Conservation (phyloP, 2,329 filamentous ascomycete species). For the Colletotrichum camelliae region DNA sequence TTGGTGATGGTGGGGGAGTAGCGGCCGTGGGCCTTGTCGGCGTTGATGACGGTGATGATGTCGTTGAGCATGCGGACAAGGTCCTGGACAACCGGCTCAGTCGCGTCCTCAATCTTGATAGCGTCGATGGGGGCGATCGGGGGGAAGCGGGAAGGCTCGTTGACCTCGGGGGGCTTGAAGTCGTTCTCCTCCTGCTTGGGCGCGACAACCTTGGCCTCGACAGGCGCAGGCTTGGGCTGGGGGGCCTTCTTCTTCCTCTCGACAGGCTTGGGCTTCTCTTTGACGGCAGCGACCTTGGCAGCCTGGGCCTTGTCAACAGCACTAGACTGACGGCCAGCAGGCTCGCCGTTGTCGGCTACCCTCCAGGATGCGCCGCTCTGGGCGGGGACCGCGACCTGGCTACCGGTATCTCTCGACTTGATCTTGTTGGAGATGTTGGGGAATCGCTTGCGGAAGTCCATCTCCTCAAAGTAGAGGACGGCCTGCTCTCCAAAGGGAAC, state of each 20-base stretch:
- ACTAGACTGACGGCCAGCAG: slow-evolving; percentile 66
- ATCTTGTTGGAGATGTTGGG: slow-evolving; percentile 50
- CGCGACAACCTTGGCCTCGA: slow-evolving; percentile 35
- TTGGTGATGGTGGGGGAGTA: slow-evolving; percentile 81
- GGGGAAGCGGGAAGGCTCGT: slow-evolving; percentile 68
- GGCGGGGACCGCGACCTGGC: slow-evolving; percentile 81
- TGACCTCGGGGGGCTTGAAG: slow-evolving; percentile 65
- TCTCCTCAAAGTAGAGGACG: slow-evolving; percentile 94
- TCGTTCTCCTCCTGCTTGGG: slow-evolving; percentile 34
- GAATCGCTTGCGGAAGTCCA: slow-evolving; percentile 90
- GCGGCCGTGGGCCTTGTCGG: slow-evolving; percentile 78
- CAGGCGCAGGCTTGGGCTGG: slow-evolving; percentile 16
- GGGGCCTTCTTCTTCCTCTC: slow-evolving; percentile 25
- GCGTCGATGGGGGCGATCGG: slow-evolving; percentile 78
- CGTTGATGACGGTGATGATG: slow-evolving; percentile 91
- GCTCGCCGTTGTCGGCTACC: slow-evolving; percentile 66
- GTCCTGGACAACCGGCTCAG: slow-evolving; percentile 89
- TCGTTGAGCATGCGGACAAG: slow-evolving; percentile 95
- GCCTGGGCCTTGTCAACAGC: slow-evolving; percentile 48
- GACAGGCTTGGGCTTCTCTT: slow-evolving; percentile 33
- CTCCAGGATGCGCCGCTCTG: slow-evolving; percentile 87
- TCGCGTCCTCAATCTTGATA: slow-evolving; percentile 74
- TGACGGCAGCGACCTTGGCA: slow-evolving; percentile 29
- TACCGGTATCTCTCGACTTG: slow-evolving; percentile 59
- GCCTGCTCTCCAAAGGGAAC: slow-evolving; percentile 93